Base-by-base conservation (phyloP, 2,329 filamentous ascomycete species). In the Aspergillus fischeri region DNA sequence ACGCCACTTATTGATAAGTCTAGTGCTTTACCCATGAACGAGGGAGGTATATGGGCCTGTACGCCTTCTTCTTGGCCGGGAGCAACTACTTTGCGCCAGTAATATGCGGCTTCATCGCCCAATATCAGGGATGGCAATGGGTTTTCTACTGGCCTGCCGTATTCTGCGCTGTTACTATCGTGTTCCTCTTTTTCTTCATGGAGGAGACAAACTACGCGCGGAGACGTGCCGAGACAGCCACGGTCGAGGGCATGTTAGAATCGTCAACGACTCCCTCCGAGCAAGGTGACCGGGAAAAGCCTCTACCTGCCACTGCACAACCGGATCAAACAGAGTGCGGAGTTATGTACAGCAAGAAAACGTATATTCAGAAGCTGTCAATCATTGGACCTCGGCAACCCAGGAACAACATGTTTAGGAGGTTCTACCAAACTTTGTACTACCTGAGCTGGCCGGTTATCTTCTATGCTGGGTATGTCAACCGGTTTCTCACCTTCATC, bases 171-270 rank as follows among this genome's bases (percentile, higher is more conserved):
- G 67, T 71, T 1, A 75, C 74, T 1, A 76, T 80, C 35, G 62
- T 81, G 1, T 78, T 82, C 55, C 68, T 81, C 1, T 81, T 82
- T 68, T 80, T 83, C 61, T 79, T 79, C 67, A 80, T 82, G 75
- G 81, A 84, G 63, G 81, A 84, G 65, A 82, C 81, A 3, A 83
- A 81, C 67, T 82, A 79, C 59, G 63, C 65, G 4, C 73, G 76
- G 5, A 61, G 67, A 7, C 17, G 64, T 49, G 49, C 54, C 32
- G 60, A 57, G 27, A 53, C 41, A 11, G 53, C 56, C 20, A 44
- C 58, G 3, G 54, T 56, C 32, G 54, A 55, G 3, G 35, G 28
- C 3, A 3, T 29, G 10, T 10, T 21, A 41, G 49, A 17, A 4
- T 55, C 5, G 27, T 60, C 62, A 2, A 47, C 59, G 10, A 27